Evolutionary conservation across 257 asterid species (phyloP), one percentile per base, ranked within the genome.

Genomic region (Jacaranda copaia): DNA sequence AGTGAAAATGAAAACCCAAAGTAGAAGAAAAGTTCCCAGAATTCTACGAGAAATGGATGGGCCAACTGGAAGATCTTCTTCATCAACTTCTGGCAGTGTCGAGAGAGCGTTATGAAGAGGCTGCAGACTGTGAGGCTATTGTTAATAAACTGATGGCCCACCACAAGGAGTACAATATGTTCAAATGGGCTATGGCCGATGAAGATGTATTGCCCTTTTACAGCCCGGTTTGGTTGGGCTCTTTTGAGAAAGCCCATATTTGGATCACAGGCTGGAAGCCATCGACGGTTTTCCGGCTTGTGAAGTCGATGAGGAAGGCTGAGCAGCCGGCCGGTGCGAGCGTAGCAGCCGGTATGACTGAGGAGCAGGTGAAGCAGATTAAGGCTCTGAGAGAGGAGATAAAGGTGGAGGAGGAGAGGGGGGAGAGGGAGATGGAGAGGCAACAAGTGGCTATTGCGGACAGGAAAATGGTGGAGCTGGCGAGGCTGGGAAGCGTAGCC

Each of bases 221-320:
- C 74, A 5, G 76, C 0, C 87, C 98, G 0, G 79, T 71, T 20
- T 93, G 97, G 98, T 32, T 91, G 3, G 89, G 74, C 79, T 90
- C 94, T 0, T 79, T 89, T 0, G 96, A 93, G 76, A 82, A 51
- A 3, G 89, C 91, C 0, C 70, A 79, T n/a, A 76, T 82, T 0
- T 93, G 98, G 98, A 25, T 88, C 77, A 93, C 98, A 2, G 97
- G 91, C 0, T 91, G 97, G 96, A 91, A 88, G 82, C 98, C 98
- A 0, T 88, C 94, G 0, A 78, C 74, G 66, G 80, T 81, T 3
- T 88, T 93, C 38, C 85, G 88, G 2, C 82, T 93, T 0, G 53
- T 89, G 2, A 88, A 86, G 40, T 68, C 87, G 3, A 66, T 87
- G 0, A 68, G 73, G 39, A 55, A 5, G 56, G 63, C 69, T 4